phyloP scores from a whole-genome alignment of 352 stramenopile species.

The Thalassiosira tumida region DNA sequence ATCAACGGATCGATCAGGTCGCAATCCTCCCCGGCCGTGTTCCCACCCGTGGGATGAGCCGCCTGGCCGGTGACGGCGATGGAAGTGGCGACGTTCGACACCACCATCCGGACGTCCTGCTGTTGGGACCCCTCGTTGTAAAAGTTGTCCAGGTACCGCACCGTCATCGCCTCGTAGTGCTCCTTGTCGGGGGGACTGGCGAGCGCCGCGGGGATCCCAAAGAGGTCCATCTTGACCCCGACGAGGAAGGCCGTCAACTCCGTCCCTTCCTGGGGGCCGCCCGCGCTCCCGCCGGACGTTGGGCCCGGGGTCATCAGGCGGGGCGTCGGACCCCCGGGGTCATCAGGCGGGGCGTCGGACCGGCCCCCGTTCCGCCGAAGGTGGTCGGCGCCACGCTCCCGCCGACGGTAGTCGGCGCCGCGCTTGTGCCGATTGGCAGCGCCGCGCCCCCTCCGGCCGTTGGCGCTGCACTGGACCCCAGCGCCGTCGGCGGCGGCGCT shows the following conservation, averaged over 20 bases:
- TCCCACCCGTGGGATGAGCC: neutral
- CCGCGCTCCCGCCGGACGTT: neutral
- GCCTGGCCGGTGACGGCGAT: neutral
- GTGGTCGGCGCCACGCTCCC: too few relatives aligned
- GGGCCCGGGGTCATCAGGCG: too few relatives aligned
- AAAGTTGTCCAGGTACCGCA: constrained; percentile 22
- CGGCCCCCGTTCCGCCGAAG: too few relatives aligned
- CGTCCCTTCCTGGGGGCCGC: neutral
- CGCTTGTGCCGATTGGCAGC: too few relatives aligned
- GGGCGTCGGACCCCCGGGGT: too few relatives aligned
- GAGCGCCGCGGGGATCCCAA: neutral
- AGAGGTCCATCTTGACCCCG: constrained; percentile 56
- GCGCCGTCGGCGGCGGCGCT: neutral
- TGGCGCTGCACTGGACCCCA: neutral
- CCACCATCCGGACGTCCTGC: constrained; percentile 3
- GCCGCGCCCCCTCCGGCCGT: too few relatives aligned
- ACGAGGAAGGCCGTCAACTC: too few relatives aligned
- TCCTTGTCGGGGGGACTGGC: neutral
- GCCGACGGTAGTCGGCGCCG: too few relatives aligned
- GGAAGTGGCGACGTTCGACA: constrained; percentile 8
- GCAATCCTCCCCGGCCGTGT: neutral
- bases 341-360: too few relatives aligned
- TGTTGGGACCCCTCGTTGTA: constrained; percentile 1
- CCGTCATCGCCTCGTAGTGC: constrained; percentile 21
- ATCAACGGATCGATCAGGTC: neutral